phyloP scores from a whole-genome alignment of 192 early-diverging fungal species.

The Coemansia sp. region DNA sequence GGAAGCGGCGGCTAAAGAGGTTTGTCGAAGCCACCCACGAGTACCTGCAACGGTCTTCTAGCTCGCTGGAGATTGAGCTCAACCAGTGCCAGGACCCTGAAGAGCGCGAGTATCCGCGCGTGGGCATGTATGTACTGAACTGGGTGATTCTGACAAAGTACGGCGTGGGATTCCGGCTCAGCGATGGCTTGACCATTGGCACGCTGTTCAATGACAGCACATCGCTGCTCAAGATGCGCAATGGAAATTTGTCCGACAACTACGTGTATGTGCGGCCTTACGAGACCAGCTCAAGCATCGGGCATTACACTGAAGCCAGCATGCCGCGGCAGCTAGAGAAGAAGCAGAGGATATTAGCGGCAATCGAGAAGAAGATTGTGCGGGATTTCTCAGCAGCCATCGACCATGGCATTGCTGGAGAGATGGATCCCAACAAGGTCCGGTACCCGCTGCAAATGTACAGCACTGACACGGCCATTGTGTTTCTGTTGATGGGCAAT shows the following conservation, averaged over 20 bases:
- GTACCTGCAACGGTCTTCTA: conserved; percentile 24
- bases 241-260: neutral
- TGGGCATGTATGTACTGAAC: conserved; percentile 73
- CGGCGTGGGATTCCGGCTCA: conserved; percentile 84
- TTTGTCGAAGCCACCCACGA: conserved; percentile 26
- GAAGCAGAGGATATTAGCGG: conserved; percentile 31
- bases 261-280: conserved; percentile 46
- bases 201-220: conserved; percentile 89
- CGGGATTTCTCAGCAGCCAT: conserved; percentile 27
- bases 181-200: conserved; percentile 73
- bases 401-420: conserved; percentile 26
- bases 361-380: conserved; percentile 30
- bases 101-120: conserved; percentile 19
- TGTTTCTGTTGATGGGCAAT: conserved; percentile 48
- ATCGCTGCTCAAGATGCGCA: conserved; percentile 53
- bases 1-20: conserved; percentile 31
- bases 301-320: conserved; percentile 22
- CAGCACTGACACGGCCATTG: conserved; percentile 19
- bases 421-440: conserved; percentile 1
- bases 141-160: conserved; percentile 87
- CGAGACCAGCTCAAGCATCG: conserved; percentile 36
- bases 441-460: conserved; percentile 7
- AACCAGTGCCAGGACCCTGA: neutral
- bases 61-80: conserved; percentile 23
- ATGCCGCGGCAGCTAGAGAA: conserved; percentile 43